phyloP scores from a whole-genome alignment of 2,329 filamentous ascomycete genomes.

The Coniella vitis region DNA sequence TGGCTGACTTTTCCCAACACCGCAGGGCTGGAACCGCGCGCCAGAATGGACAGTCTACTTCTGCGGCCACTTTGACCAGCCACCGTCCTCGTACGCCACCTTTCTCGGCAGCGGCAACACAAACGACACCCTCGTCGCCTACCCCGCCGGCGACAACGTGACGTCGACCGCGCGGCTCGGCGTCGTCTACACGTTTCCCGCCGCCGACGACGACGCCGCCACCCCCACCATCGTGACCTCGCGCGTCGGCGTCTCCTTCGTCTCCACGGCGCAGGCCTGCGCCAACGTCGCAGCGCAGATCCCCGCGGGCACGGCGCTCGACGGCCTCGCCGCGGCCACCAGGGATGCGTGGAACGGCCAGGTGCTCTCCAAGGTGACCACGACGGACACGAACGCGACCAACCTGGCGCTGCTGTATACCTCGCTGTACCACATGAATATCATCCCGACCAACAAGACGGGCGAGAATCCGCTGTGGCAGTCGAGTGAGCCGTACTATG shows the following conservation, averaged over 20 bases:
- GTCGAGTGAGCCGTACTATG: conserved; percentile 61
- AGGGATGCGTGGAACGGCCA: conserved; percentile 52
- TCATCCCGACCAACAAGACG: conserved; percentile 63
- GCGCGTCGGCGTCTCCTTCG: conserved; percentile 60
- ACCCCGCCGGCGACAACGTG: conserved; percentile 25
- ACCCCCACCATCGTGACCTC: conserved; percentile 38
- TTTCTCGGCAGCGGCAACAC: conserved; percentile 33
- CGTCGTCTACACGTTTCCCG: conserved; percentile 48
- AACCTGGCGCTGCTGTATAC: conserved; percentile 59
- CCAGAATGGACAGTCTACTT: conserved; percentile 57
- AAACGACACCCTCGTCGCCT: conserved; percentile 26
- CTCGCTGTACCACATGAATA: conserved; percentile 61
- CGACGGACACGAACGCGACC: conserved; percentile 45
- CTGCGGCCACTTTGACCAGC: conserved; percentile 51
- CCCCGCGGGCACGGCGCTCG: conserved; percentile 34
- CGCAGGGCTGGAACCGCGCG: conserved; percentile 54
- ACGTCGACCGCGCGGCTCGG: conserved; percentile 36
- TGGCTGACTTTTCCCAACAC: background rate
- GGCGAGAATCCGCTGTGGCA: conserved; percentile 64
- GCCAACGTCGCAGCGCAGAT: conserved; percentile 49
- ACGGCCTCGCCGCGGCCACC: conserved; percentile 38
- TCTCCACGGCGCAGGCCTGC: conserved; percentile 57
- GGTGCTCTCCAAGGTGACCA: conserved; percentile 58
- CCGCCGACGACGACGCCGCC: conserved; percentile 12
- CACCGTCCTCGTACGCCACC: conserved; percentile 35